Percentiles rank a stretch among this genome's conserved stretches.
phyloP scores from a whole-genome alignment of 352 stramenopile genomes.

The Elongisporangium anandrum region DNA sequence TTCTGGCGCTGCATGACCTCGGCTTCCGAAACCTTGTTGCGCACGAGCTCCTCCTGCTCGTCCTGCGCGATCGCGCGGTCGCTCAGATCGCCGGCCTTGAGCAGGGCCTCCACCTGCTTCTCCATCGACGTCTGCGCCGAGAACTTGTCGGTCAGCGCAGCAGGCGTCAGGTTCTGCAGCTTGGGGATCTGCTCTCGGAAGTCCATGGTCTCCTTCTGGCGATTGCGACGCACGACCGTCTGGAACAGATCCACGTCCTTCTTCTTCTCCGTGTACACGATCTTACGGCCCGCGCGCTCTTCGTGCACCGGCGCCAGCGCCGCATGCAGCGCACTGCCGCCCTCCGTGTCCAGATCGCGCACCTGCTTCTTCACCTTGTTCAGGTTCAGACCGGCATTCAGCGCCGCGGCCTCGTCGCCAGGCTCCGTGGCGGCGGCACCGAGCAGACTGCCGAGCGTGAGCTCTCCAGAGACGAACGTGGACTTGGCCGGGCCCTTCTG shows the following conservation, averaged over 20 bases:
- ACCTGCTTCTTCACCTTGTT: constrained; percentile 75
- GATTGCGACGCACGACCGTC: constrained; percentile 88
- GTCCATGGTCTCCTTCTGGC: constrained; percentile 93
- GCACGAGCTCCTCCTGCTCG: constrained; percentile 67
- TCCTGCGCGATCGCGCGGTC: constrained; percentile 57
- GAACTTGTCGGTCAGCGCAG: constrained; percentile 92
- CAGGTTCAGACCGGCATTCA: constrained; percentile 27
- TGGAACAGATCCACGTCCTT: constrained; percentile 90
- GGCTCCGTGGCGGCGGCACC: constrained; percentile 19
- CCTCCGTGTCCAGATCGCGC: constrained; percentile 56
- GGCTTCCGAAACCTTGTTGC: constrained; percentile 65
- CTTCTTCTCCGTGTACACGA: constrained; percentile 86
- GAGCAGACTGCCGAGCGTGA: constrained; percentile 42
- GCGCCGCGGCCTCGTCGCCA: constrained; percentile 13
- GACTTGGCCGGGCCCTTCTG: constrained; percentile 13
- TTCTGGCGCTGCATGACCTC: constrained; percentile 84
- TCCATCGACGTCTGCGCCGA: constrained; percentile 88
- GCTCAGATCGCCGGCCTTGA: constrained; percentile 56
- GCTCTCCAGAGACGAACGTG: constrained; percentile 11
- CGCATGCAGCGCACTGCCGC: constrained; percentile 46
- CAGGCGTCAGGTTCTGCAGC: constrained; percentile 77
- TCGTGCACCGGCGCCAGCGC: constrained; percentile 77
- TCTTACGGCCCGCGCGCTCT: constrained; percentile 84
- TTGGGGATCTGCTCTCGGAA: constrained; percentile 88
- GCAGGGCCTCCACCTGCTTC: constrained; percentile 67